Evolutionary conservation across 2,329 filamentous ascomycete genomes (phyloP), one percentile per base, ranked within the genome.

Genomic region (Sarocladiaceae sp.): DNA sequence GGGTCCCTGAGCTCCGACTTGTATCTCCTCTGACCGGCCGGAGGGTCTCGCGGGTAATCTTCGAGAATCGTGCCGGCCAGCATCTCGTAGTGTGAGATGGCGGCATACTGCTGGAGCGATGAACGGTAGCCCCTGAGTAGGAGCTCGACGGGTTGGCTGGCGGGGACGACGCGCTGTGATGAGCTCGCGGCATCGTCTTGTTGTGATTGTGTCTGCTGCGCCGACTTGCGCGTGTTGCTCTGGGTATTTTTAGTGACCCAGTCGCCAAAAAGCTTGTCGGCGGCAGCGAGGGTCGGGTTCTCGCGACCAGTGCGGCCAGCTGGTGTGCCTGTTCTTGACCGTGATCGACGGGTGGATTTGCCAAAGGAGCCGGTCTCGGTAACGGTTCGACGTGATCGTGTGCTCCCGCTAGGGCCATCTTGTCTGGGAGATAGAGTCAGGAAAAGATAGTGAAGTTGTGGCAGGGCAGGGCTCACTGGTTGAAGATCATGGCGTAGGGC

Each of bases 21-120:
- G 68, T 85, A 91, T 47, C 84, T 75, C 46, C 76, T 73, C 57
- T 79, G 77, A 50, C 82, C 75, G 45, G 80, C 73, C 3, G 87
- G 85, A n/a, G 91, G 84, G 51, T 86, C 82, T 50, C 91, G 82
- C 7, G 89, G 81, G 64, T 97, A 97, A 65, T 96, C 90, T 67
- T 97, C 91, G 64, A 90, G 90, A 59, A 96, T 88, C 50, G 80
- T 69, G 20, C 90, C 90, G 6, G 87, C 91, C 33, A 95, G 81
- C 48, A 83, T 78, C 68, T 96, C 91, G 67, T 85, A 97, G 65
- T 88, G 87, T 53, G 85, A 82, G 54, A 97, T 83, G 26, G 89
- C 89, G 21, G 90, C 88, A 76, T 93, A 96, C 70, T 88, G 74
- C 65, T 82, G 68, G 62, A 79, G 62, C 2, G 70, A 61, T 13